A percentile compares a stretch with the other conserved stretches of the same genome.
phyloP scores from a whole-genome alignment of 768 basidiomycete species.

The Rhizopogon salebrosus region DNA sequence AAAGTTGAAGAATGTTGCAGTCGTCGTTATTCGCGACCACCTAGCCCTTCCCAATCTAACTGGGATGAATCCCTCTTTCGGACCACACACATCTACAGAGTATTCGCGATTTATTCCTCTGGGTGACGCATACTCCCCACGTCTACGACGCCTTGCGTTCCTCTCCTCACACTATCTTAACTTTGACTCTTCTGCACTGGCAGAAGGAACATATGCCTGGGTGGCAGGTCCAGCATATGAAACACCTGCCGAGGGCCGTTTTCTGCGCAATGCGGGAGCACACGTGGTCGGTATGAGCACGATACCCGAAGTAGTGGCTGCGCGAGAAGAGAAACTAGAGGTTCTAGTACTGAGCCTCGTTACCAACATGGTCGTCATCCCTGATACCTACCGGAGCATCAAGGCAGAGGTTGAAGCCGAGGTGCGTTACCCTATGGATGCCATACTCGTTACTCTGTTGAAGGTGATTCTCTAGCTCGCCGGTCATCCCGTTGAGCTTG shows the following conservation, averaged over 20 bases:
- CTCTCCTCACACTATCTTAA: constrained; percentile 61
- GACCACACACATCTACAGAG: constrained; percentile 53
- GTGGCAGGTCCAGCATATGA: constrained; percentile 90
- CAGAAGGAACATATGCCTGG: constrained; percentile 87
- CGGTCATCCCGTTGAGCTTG: constrained; percentile 44
- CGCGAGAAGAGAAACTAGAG: constrained; percentile 68
- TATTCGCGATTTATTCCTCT: constrained; percentile 78
- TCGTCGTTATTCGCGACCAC: constrained; percentile 83
- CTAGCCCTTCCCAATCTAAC: constrained; percentile 74
- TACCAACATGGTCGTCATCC: constrained; percentile 81
- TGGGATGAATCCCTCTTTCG: constrained; percentile 76
- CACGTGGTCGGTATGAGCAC: constrained; percentile 97
- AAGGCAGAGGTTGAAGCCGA: constrained; percentile 74
- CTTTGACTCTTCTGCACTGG: constrained; percentile 49
- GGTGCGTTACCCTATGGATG: constrained; percentile 33
- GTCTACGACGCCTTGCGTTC: constrained; percentile 68
- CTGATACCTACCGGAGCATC: constrained; percentile 59
- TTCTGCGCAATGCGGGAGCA: constrained; percentile 69
- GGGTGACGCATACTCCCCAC: constrained; percentile 75
- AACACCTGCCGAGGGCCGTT: constrained; percentile 79
- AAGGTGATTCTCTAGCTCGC: constrained; percentile 42
- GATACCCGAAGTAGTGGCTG: constrained; percentile 82
- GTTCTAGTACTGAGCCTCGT: constrained; percentile 80
- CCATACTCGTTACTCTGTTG: background rate
- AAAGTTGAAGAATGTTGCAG: constrained; percentile 31